Evolutionary conservation across 345 rosid genomes (phyloP).

Genomic region (Cardiospermum halicacabum): DNA sequence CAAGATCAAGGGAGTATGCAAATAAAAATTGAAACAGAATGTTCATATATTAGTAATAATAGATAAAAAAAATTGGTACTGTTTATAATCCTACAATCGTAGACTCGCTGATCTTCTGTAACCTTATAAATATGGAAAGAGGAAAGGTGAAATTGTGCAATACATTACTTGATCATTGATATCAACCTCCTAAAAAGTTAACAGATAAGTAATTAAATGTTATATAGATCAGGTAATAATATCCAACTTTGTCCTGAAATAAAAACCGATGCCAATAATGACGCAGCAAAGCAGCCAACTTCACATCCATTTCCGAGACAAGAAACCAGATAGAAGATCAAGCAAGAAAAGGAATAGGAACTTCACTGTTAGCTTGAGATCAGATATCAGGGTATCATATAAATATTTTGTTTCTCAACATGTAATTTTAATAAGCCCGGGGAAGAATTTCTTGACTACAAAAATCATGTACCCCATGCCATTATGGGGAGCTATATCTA

Average conservation of each 20-base stretch:
- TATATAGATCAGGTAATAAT: not conserved
- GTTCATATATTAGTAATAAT: too few relatives aligned
- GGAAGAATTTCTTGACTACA: conserved; percentile 23
- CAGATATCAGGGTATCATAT: not conserved
- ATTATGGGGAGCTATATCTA: conserved; percentile 27
- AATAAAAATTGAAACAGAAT: not conserved
- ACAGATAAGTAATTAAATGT: not conserved
- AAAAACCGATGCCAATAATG: not conserved
- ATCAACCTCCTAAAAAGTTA: too few relatives aligned
- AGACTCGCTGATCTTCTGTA: not conserved
- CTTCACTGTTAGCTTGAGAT: conserved; percentile 10
- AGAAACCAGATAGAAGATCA: not conserved
- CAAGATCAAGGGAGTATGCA: not conserved
- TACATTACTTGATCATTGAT: not conserved
- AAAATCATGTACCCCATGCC: conserved; percentile 29
- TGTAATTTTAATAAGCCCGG: conserved; percentile 24
- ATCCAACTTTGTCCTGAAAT: not conserved
- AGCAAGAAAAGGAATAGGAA: conserved; percentile 1
- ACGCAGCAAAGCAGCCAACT: not conserved
- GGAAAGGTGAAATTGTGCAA: not conserved
- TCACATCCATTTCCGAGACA: not conserved
- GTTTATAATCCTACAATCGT: too few relatives aligned
- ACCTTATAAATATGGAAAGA: too few relatives aligned
- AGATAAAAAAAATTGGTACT: too few relatives aligned
- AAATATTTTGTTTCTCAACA: conserved; percentile 18